phyloP scores from a whole-genome alignment of 306 rosid genomes.

The Inga laurina region DNA sequence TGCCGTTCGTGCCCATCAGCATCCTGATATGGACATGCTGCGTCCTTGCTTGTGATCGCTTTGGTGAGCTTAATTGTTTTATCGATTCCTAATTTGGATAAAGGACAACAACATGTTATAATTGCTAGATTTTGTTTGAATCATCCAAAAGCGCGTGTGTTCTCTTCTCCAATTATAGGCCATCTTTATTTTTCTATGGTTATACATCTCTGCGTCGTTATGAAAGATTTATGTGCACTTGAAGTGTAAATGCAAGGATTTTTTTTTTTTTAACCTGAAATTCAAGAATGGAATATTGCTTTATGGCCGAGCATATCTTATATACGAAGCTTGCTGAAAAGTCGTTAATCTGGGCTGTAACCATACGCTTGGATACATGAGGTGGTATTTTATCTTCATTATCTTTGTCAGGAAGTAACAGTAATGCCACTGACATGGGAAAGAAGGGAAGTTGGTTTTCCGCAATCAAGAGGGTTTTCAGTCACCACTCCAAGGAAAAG shows the following conservation, averaged over 20 bases:
- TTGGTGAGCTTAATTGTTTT: constrained; percentile 41
- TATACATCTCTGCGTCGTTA: background rate
- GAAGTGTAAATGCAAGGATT: constrained; percentile 2
- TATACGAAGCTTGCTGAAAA: constrained; percentile 13
- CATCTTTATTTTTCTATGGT: background rate
- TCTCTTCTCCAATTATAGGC: background rate
- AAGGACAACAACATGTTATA: constrained; percentile 28
- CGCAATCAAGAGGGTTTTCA: constrained; percentile 84
- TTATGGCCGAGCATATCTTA: constrained; percentile 1
- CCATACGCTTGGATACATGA: background rate
- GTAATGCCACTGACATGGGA: constrained; percentile 94
- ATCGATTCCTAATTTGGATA: background rate
- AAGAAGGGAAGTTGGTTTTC: constrained; percentile 96
- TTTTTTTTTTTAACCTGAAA: background rate
- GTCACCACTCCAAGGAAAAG: constrained; percentile 83
- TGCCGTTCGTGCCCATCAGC: constrained; percentile 31
- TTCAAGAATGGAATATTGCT: constrained; percentile 10
- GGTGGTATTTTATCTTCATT: constrained; percentile 28
- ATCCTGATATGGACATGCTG: constrained; percentile 40
- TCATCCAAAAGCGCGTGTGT: background rate
- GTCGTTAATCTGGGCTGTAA: background rate
- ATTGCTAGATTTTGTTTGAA: background rate
- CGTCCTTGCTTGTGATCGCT: constrained; percentile 35
- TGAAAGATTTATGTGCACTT: background rate
- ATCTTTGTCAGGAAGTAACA: constrained; percentile 50